phyloP scores from a whole-genome alignment of 2,329 filamentous ascomycete species.

The Aspergillus sergii region DNA sequence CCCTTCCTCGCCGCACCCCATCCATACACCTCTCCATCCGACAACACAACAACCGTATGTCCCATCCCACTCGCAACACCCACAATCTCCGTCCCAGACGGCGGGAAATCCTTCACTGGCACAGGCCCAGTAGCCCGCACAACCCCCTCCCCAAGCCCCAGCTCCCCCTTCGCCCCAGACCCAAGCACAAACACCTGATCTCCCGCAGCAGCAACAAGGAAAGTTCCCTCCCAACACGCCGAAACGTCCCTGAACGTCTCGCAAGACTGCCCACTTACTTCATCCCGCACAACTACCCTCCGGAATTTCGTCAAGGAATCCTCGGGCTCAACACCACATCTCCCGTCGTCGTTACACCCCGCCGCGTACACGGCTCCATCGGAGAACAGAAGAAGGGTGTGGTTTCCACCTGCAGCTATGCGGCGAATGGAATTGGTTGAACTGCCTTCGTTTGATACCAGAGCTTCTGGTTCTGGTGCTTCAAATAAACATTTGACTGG shows the following conservation, averaged over 20 bases:
- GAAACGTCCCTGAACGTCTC: conserved; percentile 55
- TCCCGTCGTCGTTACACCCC: conserved; percentile 60
- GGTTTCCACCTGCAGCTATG: conserved; percentile 76
- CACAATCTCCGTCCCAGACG: conserved; percentile 58
- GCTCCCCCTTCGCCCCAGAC: conserved; percentile 68
- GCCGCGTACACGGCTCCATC: conserved; percentile 64
- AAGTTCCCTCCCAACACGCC: conserved; percentile 77
- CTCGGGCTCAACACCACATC: conserved; percentile 38
- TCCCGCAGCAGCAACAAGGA: conserved; percentile 54
- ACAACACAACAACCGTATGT: conserved; percentile 74
- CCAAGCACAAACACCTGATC: conserved; percentile 65
- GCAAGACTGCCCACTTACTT: conserved; percentile 12
- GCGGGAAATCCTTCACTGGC: conserved; percentile 65
- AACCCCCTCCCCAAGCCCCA: conserved; percentile 60
- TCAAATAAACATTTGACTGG: conserved; percentile 66
- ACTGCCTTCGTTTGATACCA: conserved; percentile 34
- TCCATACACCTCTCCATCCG: conserved; percentile 76
- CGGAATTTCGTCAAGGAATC: conserved; percentile 27
- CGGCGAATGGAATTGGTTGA: conserved; percentile 30
- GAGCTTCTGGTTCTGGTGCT: conserved; percentile 20
- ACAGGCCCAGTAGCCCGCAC: conserved; percentile 42
- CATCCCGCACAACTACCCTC: conserved; percentile 27
- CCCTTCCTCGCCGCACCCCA: conserved; percentile 89
- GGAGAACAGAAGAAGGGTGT: conserved; percentile 72
- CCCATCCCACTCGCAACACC: conserved; percentile 74